These are phyloP conservation scores for Musa beccarii DNA, from an alignment of 176 grass and related monocot genomes.

Conservation along the genomic window DNA sequence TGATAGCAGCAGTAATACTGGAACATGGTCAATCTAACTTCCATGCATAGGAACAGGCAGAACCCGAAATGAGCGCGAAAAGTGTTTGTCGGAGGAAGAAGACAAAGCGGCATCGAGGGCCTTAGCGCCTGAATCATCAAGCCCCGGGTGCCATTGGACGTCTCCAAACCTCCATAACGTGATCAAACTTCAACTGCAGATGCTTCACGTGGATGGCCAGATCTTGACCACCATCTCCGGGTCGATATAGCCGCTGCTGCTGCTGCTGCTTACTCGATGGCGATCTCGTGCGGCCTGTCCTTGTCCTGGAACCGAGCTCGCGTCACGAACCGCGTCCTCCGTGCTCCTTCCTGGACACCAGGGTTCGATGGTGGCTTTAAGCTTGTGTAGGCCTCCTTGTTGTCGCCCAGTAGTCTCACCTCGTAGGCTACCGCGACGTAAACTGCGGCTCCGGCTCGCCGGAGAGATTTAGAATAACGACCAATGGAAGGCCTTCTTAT, in stretches of 20 bases:
- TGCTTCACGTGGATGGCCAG: conserved; percentile 69
- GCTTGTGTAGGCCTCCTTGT: conserved; percentile 46
- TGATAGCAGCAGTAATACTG: too few relatives aligned
- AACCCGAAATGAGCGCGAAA: conserved; percentile 23
- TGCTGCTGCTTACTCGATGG: conserved; percentile 44
- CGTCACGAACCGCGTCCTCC: conserved; percentile 41
- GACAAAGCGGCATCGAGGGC: conserved; percentile 24
- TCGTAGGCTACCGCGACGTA: conserved; percentile 55
- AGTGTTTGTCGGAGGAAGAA: background rate
- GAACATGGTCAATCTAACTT: conserved; percentile 44
- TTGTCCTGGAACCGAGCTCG: conserved; percentile 61
- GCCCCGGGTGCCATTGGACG: too few relatives aligned
- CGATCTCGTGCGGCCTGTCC: conserved; percentile 44
- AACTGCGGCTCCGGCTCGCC: conserved; percentile 47
- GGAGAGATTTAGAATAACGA: too few relatives aligned
- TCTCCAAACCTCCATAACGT: too few relatives aligned
- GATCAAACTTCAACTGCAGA: conserved; percentile 86
- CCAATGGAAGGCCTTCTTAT: too few relatives aligned
- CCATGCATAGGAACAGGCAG: conserved; percentile 73
- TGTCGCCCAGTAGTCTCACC: conserved; percentile 56
- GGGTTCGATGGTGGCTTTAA: conserved; percentile 31
- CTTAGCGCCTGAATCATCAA: too few relatives aligned
- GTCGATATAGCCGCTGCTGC: conserved; percentile 26
- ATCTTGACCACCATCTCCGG: conserved; percentile 53
- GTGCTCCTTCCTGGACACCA: conserved; percentile 58